These are phyloP conservation scores for Xylaria sp. DNA, from an alignment of 2,329 filamentous ascomycete genomes.

Conservation along the genomic window DNA sequence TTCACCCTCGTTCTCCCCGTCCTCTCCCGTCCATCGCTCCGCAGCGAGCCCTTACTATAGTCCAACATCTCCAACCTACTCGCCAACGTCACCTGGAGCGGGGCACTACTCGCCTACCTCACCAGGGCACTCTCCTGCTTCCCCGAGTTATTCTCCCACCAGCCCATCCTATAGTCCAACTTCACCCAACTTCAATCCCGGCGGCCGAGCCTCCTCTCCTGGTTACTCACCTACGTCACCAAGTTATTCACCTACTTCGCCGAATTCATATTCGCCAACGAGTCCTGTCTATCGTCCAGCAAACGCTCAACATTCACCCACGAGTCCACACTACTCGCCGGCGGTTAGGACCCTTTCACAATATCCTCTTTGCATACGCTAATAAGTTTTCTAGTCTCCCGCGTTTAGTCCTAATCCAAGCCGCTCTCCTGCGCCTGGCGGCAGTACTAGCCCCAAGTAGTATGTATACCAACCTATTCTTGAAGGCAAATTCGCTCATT, in stretches of 20 bases:
- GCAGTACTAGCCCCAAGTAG: constrained; percentile 55
- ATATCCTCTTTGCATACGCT: constrained; percentile 33
- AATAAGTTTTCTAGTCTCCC: constrained; percentile 40
- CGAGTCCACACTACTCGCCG: constrained; percentile 79
- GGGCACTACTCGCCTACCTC: constrained; percentile 75
- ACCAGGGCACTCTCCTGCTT: constrained; percentile 81
- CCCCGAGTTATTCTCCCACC: constrained; percentile 76
- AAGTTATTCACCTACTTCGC: constrained; percentile 81
- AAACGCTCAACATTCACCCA: constrained; percentile 67
- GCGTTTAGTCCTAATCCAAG: constrained; percentile 53
- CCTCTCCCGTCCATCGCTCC: constrained; percentile 60
- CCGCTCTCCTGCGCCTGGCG: constrained; percentile 56
- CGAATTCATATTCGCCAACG: constrained; percentile 64
- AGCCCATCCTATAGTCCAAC: constrained; percentile 79
- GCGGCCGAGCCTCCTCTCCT: constrained; percentile 63
- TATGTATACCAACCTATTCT: constrained; percentile 44
- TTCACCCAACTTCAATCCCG: constrained; percentile 64
- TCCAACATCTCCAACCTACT: constrained; percentile 73
- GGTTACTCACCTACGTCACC: constrained; percentile 76
- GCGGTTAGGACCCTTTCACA: constrained; percentile 54
- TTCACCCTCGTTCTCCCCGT: constrained; percentile 70
- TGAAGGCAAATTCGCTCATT: constrained; percentile 31
- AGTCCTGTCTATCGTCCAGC: constrained; percentile 67
- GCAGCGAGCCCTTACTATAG: constrained; percentile 71
- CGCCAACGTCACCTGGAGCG: constrained; percentile 67